Base-by-base conservation (phyloP, 805 yeast species). In the Ogataea pini region DNA sequence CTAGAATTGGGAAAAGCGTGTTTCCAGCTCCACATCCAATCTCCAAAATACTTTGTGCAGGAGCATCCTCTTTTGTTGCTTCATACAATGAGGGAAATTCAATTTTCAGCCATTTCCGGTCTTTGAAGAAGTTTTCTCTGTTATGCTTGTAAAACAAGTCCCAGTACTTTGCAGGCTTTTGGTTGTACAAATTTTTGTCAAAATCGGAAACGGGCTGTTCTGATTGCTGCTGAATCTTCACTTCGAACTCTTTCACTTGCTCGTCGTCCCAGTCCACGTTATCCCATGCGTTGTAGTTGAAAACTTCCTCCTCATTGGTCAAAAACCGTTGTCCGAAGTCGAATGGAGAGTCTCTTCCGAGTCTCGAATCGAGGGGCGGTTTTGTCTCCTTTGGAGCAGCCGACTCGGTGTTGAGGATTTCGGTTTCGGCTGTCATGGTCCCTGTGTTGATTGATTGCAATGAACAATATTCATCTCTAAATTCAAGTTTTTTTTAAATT, bases 11-110 rank as follows among this genome's bases (percentile, higher is more conserved):
- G 66, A 86, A 94, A 73, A 94, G 79, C 0, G 99, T 94, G 67
- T 94, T 94, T 9, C 99, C 99, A 4, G 97, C 98, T 48, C 99
- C 99, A 70, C 99, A 94, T 3, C 99, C 99, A 40, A 94, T 85
- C 67, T 94, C 99, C 47, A 94, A 75, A 28, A 94, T 85, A 3
- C 84, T 81, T 18, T 77, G 76, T 4, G 85, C 79, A n/a, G 89
- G 86, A 6, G 84, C 75, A 55, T 83, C 86, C 19, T 79, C 77
- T 52, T 81, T 80, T 3, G 96, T 89, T 5, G 89, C 86, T 51
- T 83, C 85, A 62, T 86, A 92, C 29, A 94, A 69, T 12, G 80
- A 71, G 1, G 99, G 99, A 55, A 94, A 94, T 70, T 94, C 99
- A 41, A 92, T 85, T 63, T 88, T 89, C 50, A 94, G 74, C 99